phyloP scores from a whole-genome alignment of 805 yeast species.

The Candida insectalens region DNA sequence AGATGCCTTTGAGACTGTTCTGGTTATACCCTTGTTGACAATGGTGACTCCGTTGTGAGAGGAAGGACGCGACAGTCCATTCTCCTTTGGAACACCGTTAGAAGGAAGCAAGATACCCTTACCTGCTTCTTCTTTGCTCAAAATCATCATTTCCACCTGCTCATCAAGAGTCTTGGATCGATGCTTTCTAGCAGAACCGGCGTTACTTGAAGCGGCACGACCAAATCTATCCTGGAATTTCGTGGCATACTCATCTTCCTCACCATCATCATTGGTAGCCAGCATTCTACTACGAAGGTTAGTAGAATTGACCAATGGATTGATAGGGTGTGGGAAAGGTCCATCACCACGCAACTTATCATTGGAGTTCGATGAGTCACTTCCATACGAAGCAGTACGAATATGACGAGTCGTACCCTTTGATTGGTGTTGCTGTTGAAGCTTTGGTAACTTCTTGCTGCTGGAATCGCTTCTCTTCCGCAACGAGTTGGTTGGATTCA shows the following conservation, averaged over 20 bases:
- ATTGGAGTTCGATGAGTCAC: neutral
- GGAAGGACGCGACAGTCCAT: neutral
- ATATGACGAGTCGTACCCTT: neutral
- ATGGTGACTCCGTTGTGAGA: neutral
- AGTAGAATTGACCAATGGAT: constrained; percentile 16
- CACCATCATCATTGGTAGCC: constrained; percentile 21
- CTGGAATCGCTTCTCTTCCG: too few relatives aligned
- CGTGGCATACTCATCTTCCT: constrained; percentile 18
- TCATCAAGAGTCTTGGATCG: constrained; percentile 35
- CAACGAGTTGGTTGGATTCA: too few relatives aligned
- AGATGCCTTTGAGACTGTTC: neutral
- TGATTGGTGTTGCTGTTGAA: neutral
- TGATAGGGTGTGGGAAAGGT: constrained; percentile 7
- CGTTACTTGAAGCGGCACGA: neutral
- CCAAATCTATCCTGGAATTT: constrained; percentile 15
- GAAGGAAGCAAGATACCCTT: constrained; percentile 22
- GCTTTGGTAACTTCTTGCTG: too few relatives aligned
- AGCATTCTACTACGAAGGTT: constrained; percentile 21
- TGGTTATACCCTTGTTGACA: neutral
- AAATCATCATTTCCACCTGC: constrained; percentile 28
- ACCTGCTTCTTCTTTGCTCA: constrained; percentile 22
- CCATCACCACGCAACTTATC: constrained; percentile 3
- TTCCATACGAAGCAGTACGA: neutral
- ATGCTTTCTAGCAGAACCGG: constrained; percentile 6
- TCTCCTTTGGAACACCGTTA: constrained; percentile 1